A percentile compares a stretch with the other conserved stretches of the same genome.
phyloP scores from a whole-genome alignment of 2,329 filamentous ascomycete genomes.

The Paecilomyces formosus region DNA sequence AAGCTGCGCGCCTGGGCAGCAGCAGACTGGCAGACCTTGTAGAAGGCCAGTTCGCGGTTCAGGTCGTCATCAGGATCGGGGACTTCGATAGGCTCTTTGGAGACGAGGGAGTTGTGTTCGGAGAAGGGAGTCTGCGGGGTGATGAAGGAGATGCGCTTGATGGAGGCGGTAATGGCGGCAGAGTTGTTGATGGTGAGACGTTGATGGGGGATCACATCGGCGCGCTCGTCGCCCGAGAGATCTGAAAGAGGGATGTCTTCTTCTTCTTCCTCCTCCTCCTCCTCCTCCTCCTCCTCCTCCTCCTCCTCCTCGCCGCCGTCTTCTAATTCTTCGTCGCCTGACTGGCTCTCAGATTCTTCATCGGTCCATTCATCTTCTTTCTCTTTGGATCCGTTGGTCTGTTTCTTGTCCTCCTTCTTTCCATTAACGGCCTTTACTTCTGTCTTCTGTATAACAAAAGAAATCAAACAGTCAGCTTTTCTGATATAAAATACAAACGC shows the following conservation, averaged over 20 bases:
- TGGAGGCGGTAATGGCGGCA: slow-evolving; percentile 68
- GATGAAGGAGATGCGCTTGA: slow-evolving; percentile 56
- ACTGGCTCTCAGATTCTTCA: slow-evolving; percentile 20
- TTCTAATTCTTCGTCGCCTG: slow-evolving; percentile 22
- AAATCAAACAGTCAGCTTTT: slow-evolving; percentile 25
- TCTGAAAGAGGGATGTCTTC: slow-evolving; percentile 88
- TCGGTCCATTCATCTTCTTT: slow-evolving; percentile 22
- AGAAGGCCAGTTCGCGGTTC: slow-evolving; percentile 85
- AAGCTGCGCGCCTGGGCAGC: slow-evolving; percentile 64
- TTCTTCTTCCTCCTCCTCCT: slow-evolving; percentile 66
- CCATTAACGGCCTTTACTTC: slow-evolving; percentile 6
- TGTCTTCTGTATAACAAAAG: slow-evolving; percentile 1
- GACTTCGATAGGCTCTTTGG: slow-evolving; percentile 62
- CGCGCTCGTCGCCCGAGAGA: slow-evolving; percentile 70
- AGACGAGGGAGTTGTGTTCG: slow-evolving; percentile 70
- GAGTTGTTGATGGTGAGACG: slow-evolving; percentile 97
- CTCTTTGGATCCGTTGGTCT: slow-evolving; percentile 20
- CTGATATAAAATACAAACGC: slow-evolving; percentile 7
- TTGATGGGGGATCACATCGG: slow-evolving; percentile 82
- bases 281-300: slow-evolving; percentile 40
- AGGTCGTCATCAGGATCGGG: slow-evolving; percentile 85
- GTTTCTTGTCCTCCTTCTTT: slow-evolving; percentile 14
- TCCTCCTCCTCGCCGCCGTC: slow-evolving; percentile 29
- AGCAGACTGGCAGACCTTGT: slow-evolving; percentile 78
- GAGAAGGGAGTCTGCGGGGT: slow-evolving; percentile 68